Percentiles rank a stretch among this genome's conserved stretches.
These are phyloP conservation scores for maize (Zea mays) DNA, from an alignment of 176 grass and related monocot species.

Conservation along the genomic window DNA sequence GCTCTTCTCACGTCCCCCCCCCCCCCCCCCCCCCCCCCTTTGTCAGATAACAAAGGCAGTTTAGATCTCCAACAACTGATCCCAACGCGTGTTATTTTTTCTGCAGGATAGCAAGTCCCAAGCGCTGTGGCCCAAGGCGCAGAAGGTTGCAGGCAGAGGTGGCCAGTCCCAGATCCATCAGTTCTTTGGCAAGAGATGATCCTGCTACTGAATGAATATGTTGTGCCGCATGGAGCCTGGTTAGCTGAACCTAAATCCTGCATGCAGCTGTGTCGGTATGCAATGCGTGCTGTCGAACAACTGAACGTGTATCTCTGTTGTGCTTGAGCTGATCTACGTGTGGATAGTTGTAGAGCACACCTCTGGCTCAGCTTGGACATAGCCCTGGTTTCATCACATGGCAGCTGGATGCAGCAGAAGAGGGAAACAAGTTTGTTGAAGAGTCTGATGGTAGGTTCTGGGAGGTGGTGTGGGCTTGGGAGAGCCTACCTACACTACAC, in stretches of 20 bases:
- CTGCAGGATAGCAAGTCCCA: constrained; percentile 52
- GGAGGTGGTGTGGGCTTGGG: constrained; percentile 1
- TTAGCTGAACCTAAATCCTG: constrained; percentile 30
- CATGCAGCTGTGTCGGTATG: neutral
- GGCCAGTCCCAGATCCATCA: constrained; percentile 74
- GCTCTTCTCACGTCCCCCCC: neutral
- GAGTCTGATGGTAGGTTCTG: constrained; percentile 26
- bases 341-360: neutral
- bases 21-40: no score
- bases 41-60: neutral
- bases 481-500: constrained; percentile 12
- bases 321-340: neutral
- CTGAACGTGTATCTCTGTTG: neutral
- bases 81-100: neutral
- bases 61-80: constrained; percentile 4
- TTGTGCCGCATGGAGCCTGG: neutral
- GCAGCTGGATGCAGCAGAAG: neutral
- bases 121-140: constrained; percentile 44
- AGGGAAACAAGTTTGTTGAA: neutral
- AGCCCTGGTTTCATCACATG: neutral
- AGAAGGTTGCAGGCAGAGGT: constrained; percentile 58
- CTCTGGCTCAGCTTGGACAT: neutral
- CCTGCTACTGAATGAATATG: neutral
- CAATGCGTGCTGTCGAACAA: neutral
- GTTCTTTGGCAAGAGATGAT: constrained; percentile 79